Conservation (phyloP, 805 yeast genomes). For the Ogataea methanolica region DNA sequence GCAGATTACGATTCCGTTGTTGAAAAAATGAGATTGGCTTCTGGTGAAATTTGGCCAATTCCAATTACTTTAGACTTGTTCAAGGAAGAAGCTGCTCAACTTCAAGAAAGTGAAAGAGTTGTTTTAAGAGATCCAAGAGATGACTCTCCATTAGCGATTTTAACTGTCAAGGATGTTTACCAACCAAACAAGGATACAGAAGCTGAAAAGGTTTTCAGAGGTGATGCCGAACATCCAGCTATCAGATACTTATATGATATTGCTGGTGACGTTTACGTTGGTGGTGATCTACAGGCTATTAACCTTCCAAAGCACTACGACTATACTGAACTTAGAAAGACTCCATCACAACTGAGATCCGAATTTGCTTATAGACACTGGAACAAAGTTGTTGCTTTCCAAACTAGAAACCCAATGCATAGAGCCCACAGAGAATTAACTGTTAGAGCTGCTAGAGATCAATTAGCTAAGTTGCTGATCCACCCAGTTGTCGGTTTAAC, state of each 20-base stretch:
- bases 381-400: constrained; percentile 92
- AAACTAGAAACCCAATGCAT: constrained; percentile 98
- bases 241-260: constrained; percentile 62
- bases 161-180: constrained; percentile 76
- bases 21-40: constrained; percentile 59
- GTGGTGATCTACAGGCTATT: constrained; percentile 84
- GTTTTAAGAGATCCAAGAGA: constrained; percentile 80
- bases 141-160: constrained; percentile 71
- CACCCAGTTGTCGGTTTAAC: constrained; percentile 98
- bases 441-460: constrained; percentile 92
- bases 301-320: constrained; percentile 85
- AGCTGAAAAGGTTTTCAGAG: constrained; percentile 86
- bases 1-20: constrained; percentile 68
- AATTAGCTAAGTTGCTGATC: constrained; percentile 80
- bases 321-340: constrained; percentile 79
- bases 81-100: constrained; percentile 40
- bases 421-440: constrained; percentile 96
- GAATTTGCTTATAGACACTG: constrained; percentile 81
- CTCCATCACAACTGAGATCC: constrained; percentile 84
- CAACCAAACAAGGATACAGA: constrained; percentile 75
- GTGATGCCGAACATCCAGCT: constrained; percentile 97
- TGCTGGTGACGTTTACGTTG: constrained; percentile 82
- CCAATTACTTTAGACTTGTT: constrained; percentile 87
- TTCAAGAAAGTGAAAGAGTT: constrained; percentile 55
- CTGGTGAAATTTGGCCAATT: constrained; percentile 84